phyloP scores from a whole-genome alignment of 805 yeast species.

The Kodamaea hsintzibuensis region DNA sequence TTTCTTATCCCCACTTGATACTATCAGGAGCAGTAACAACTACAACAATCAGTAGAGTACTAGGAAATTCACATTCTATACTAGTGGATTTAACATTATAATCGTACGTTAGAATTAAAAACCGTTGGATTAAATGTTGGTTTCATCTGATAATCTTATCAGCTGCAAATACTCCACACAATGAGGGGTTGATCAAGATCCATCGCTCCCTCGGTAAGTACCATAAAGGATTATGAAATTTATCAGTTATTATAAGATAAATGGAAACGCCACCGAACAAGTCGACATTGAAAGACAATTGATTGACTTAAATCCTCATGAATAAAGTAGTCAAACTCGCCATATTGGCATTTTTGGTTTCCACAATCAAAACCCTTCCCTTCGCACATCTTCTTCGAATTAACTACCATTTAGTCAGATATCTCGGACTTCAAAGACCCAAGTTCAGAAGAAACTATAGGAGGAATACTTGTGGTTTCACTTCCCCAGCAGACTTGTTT shows the following conservation, averaged over 20 bases:
- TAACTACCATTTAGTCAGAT: slow-evolving; percentile 45
- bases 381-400: slow-evolving; percentile 65
- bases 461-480: slow-evolving; percentile 35
- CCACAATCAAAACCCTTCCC: slow-evolving; percentile 69
- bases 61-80: too few relatives aligned
- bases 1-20: too few relatives aligned
- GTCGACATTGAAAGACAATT: neutral
- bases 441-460: slow-evolving; percentile 19
- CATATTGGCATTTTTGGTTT: slow-evolving; percentile 23
- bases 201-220: too few relatives aligned
- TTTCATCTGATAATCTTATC: too few relatives aligned
- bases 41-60: too few relatives aligned
- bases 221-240: neutral
- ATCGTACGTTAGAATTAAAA: too few relatives aligned
- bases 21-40: too few relatives aligned
- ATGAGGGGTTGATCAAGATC: too few relatives aligned
- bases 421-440: slow-evolving; percentile 40
- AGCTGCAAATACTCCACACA: too few relatives aligned
- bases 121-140: too few relatives aligned
- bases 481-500: slow-evolving; percentile 36
- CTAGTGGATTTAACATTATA: too few relatives aligned
- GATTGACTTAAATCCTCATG: neutral
- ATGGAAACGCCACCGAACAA: neutral
- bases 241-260: neutral
- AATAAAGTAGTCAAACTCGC: slow-evolving; percentile 1